phyloP scores from a whole-genome alignment of 2,329 filamentous ascomycete species.

The Laburnicola sp. region DNA sequence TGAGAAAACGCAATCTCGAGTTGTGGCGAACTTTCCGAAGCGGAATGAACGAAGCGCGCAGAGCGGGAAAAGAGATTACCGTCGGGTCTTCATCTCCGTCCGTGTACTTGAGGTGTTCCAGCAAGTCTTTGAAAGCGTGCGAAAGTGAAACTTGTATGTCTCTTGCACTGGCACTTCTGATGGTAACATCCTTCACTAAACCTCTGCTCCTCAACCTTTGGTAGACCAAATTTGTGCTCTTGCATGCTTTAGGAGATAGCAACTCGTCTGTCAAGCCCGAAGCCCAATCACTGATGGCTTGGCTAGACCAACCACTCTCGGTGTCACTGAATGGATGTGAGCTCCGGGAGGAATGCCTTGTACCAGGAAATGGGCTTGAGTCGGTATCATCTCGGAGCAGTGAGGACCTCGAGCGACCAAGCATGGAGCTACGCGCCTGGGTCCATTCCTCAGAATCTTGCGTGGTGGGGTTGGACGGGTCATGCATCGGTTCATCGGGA shows the following conservation, averaged over 20 bases:
- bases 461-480: slow-evolving; percentile 39
- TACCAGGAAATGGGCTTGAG: slow-evolving; percentile 26
- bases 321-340: slow-evolving; percentile 28
- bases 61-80: slow-evolving; percentile 52
- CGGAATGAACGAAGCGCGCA: slow-evolving; percentile 72
- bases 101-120: slow-evolving; percentile 38
- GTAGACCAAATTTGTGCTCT: slow-evolving; percentile 64
- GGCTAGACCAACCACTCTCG: slow-evolving; percentile 54
- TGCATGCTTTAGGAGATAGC: slow-evolving; percentile 70
- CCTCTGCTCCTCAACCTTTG: slow-evolving; percentile 75
- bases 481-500: slow-evolving; percentile 45
- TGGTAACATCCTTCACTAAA: slow-evolving; percentile 65
- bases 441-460: slow-evolving; percentile 55
- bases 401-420: slow-evolving; percentile 10
- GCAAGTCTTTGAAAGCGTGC: slow-evolving; percentile 62
- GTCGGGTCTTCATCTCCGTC: slow-evolving; percentile 32
- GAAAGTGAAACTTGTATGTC: slow-evolving; percentile 68
- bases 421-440: slow-evolving; percentile 34
- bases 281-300: slow-evolving; percentile 55
- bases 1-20: slow-evolving; percentile 70
- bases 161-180: slow-evolving; percentile 66
- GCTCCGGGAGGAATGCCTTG: slow-evolving; percentile 15
- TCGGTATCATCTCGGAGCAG: slow-evolving; percentile 24
- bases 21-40: slow-evolving; percentile 76
- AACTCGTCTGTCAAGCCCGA: slow-evolving; percentile 56